These are phyloP conservation scores for Euclidium syriacum DNA, from an alignment of 345 rosid species.

Conservation along the genomic window DNA sequence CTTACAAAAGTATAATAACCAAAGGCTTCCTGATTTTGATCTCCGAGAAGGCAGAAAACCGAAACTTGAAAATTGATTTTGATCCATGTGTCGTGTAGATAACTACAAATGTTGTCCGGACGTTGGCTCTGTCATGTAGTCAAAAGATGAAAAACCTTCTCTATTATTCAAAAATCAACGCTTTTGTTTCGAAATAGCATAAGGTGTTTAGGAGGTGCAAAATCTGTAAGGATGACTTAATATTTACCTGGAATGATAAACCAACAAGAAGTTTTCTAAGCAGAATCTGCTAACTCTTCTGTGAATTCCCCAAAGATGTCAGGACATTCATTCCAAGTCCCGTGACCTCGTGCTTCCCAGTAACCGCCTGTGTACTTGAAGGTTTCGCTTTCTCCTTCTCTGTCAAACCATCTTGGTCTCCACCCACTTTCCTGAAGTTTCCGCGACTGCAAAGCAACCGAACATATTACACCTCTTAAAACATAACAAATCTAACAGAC, in stretches of 20 bases:
- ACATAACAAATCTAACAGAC: not conserved
- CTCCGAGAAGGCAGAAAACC: not conserved
- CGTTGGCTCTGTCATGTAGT: too few relatives aligned
- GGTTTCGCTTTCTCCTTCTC: slow-evolving; percentile 60
- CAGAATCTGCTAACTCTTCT: slow-evolving; percentile 41
- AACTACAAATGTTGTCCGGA: slow-evolving; percentile 4
- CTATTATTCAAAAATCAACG: not conserved
- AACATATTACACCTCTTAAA: not conserved
- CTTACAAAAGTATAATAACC: not conserved
- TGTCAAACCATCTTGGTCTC: slow-evolving; percentile 85
- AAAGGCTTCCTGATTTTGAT: not conserved
- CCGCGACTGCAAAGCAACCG: slow-evolving; percentile 49
- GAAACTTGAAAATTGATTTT: not conserved
- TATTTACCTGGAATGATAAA: slow-evolving; percentile 16
- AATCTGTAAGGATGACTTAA: not conserved
- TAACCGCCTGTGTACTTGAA: slow-evolving; percentile 71
- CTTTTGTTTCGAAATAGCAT: not conserved
- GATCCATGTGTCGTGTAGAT: slow-evolving; percentile 4
- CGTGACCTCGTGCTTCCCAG: slow-evolving; percentile 78
- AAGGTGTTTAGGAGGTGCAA: not conserved
- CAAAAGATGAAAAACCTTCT: too few relatives aligned
- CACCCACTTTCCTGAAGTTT: slow-evolving; percentile 90
- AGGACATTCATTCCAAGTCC: slow-evolving; percentile 78
- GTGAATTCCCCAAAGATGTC: slow-evolving; percentile 75
- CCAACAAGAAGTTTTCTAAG: slow-evolving; percentile 9